Conservation (phyloP, 768 basidiomycete genomes). For the Russula olivacea region DNA sequence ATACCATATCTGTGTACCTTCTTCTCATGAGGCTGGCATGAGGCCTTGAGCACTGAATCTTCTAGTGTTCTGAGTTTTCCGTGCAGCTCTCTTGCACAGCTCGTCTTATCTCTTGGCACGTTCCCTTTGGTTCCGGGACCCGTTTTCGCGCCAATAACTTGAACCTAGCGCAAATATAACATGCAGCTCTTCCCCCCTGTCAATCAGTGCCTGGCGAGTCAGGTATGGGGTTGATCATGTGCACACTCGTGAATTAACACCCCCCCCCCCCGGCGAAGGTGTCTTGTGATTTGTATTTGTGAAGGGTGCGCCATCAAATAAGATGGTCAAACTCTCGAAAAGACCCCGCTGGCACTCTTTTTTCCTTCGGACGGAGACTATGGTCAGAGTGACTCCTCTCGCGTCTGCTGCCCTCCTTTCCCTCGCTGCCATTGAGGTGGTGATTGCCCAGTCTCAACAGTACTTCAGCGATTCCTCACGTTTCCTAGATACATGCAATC, state of each 20-base stretch:
- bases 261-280: not conserved
- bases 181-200: not conserved
- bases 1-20: not conserved
- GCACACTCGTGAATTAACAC: not conserved
- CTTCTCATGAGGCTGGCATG: not conserved
- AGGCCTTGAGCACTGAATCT: not conserved
- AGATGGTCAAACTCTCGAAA: not conserved
- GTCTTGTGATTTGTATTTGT: too few species aligned
- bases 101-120: not conserved
- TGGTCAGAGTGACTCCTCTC: not conserved
- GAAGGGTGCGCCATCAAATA: not conserved
- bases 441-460: not conserved
- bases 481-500: not conserved
- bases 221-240: not conserved
- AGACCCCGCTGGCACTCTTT: not conserved
- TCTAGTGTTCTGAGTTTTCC: not conserved
- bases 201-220: not conserved
- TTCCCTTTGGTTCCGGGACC: not conserved
- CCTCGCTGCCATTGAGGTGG: not conserved
- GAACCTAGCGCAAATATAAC: not conserved
- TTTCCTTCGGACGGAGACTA: not conserved
- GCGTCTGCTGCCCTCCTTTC: not conserved
- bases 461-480: not conserved
- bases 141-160: not conserved
- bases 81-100: not conserved